Base-by-base conservation (phyloP, 192 early-diverging fungal genomes). In the Obelidium mucronatum region DNA sequence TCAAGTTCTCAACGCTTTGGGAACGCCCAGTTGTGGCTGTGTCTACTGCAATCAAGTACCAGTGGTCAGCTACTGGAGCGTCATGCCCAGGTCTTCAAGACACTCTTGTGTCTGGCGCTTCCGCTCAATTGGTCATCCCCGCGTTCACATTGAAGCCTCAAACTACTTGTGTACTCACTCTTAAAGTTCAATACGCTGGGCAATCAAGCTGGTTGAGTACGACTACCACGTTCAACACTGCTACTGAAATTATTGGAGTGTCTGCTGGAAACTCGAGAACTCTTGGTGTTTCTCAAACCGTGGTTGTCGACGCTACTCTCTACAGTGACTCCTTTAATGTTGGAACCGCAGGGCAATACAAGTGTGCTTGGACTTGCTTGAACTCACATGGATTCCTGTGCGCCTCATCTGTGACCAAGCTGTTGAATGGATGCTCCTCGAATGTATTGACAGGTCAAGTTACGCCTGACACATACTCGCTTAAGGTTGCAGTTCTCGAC, bases 191-290 rank as follows among this genome's bases (percentile, higher is more conserved):
- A 36, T 77, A 77, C 31, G 26, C 76, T 22, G 54, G 35, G 22
- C 53, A 59, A 28, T 8, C 53, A 6, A 51, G 4, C 17, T 77
- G 65, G 67, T 37, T 31, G 36, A 33, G 30, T 3, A n/a, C 52
- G 6, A 63, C 40, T n/a, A 2, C 60, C 5, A 2, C 52, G 3
- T 77, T 77, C 67, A 69, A 26, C 8, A 77, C 76, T 6, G 67
- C 65, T 2, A 8, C 31, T 13, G 76, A 77, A 19, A 68, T 70
- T 34, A n/a, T 77, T n/a, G 28, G 30, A 24, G 67, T 77, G 19
- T 77, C 67, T 40, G 76, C 66, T 17, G 76, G 76, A 39, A 48
- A 53, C 28, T 77, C 76, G 15, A 33, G 76, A 40, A 60, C 65
- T 40, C 19, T 70, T 40, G 40, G 67, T 26, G n/a, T 22, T 30